phyloP scores from a whole-genome alignment of 2,329 filamentous ascomycete species.

The Nigrospora osmanthi region DNA sequence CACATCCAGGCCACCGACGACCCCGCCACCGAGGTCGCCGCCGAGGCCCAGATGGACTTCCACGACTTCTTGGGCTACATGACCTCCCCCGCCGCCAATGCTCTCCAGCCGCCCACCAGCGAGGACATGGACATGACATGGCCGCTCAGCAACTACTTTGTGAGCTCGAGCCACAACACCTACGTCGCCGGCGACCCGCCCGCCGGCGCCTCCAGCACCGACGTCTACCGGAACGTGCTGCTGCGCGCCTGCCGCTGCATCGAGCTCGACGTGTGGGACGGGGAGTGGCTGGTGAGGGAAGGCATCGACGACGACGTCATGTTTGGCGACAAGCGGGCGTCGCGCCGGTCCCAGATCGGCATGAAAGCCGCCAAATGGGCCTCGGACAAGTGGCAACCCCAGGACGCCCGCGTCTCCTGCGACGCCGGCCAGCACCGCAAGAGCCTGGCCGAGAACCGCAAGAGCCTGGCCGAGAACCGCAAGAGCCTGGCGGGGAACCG shows the following conservation, averaged over 20 bases:
- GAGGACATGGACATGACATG: conserved; percentile 52
- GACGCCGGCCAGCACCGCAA: neutral
- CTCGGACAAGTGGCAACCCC: conserved; percentile 10
- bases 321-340: no score
- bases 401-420: conserved; percentile 45
- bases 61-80: conserved; percentile 45
- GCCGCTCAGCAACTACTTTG: conserved; percentile 84
- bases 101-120: conserved; percentile 25
- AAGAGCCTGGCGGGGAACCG: conserved; percentile 51
- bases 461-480: conserved; percentile 36
- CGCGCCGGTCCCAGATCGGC: no score
- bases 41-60: conserved; percentile 28
- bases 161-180: conserved; percentile 91
- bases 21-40: conserved; percentile 13
- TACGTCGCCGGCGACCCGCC: conserved; percentile 87
- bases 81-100: conserved; percentile 37
- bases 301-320: conserved; percentile 41
- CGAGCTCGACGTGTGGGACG: conserved; percentile 94
- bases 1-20: conserved; percentile 10
- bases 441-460: neutral
- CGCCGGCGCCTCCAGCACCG: conserved; percentile 75
- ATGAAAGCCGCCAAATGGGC: no score
- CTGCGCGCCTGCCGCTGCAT: conserved; percentile 82
- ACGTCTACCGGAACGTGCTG: conserved; percentile 78
- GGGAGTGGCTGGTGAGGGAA: conserved; percentile 63